Conservation (phyloP, 2,329 filamentous ascomycete genomes). For the Neospermospora avenae region DNA sequence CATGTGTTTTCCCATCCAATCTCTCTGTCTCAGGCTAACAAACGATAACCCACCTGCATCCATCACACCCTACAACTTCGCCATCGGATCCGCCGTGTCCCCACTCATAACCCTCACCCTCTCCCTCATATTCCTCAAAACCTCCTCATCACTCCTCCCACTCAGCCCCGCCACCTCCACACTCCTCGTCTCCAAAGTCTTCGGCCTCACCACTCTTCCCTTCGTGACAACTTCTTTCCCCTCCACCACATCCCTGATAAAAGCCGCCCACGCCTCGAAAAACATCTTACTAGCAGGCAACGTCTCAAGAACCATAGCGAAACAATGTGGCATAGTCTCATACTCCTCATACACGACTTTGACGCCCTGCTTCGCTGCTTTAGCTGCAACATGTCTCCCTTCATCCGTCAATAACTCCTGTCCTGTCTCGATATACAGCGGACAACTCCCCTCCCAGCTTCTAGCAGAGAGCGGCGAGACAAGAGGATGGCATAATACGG, state of each 20-base stretch:
- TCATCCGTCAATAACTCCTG: slow-evolving; percentile 73
- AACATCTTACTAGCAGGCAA: slow-evolving; percentile 48
- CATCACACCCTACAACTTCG: slow-evolving; percentile 35
- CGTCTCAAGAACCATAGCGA: slow-evolving; percentile 54
- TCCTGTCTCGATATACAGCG: slow-evolving; percentile 65
- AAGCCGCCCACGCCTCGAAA: slow-evolving; percentile 53
- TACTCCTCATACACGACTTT: slow-evolving; percentile 66
- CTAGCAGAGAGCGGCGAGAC: slow-evolving; percentile 57
- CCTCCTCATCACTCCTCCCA: slow-evolving; percentile 35
- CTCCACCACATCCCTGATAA: slow-evolving; percentile 45
- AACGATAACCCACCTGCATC: neutral
- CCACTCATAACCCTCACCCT: slow-evolving; percentile 29
- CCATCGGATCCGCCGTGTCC: slow-evolving; percentile 24
- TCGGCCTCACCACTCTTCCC: slow-evolving; percentile 48
- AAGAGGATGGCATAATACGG: slow-evolving; percentile 61
- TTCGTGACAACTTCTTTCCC: slow-evolving; percentile 32
- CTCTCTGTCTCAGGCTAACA: too few relatives aligned
- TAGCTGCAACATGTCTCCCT: slow-evolving; percentile 55
- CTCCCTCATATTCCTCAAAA: slow-evolving; percentile 40
- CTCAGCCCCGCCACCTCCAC: slow-evolving; percentile 39
- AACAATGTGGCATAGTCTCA: slow-evolving; percentile 79
- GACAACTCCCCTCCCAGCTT: slow-evolving; percentile 61
- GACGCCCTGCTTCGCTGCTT: slow-evolving; percentile 55
- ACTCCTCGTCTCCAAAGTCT: slow-evolving; percentile 47
- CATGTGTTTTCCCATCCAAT: too few relatives aligned